A percentile compares a stretch with the other conserved stretches of the same genome.
These are phyloP conservation scores for Fusarium beomiforme DNA, from an alignment of 2,329 filamentous ascomycete species.

Conservation along the genomic window DNA sequence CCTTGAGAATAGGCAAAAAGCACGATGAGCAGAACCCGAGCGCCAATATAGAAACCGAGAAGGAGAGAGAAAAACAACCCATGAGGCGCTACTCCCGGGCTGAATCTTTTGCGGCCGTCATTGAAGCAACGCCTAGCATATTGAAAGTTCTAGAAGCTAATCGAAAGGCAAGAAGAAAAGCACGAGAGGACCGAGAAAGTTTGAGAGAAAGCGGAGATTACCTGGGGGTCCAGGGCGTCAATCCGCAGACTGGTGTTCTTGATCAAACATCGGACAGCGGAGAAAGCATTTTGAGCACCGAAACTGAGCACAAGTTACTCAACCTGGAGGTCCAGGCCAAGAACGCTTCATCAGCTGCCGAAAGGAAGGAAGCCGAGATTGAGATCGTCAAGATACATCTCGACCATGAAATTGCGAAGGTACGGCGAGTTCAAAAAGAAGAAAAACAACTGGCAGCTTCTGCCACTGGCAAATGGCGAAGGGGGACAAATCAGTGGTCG, in stretches of 20 bases:
- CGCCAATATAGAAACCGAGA: not conserved
- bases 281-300: constrained; percentile 47
- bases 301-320: constrained; percentile 47
- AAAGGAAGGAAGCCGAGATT: constrained; percentile 58
- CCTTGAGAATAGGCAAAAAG: constrained; percentile 6
- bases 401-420: constrained; percentile 49
- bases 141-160: constrained; percentile 44
- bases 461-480: constrained; percentile 55
- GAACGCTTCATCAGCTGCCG: constrained; percentile 49
- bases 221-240: constrained; percentile 67
- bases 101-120: not conserved
- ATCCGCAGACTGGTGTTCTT: constrained; percentile 64
- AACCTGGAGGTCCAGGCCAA: constrained; percentile 47
- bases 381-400: constrained; percentile 49
- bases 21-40: not conserved
- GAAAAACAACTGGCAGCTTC: constrained; percentile 48
- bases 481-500: constrained; percentile 60
- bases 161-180: constrained; percentile 46
- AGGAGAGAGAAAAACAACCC: not conserved
- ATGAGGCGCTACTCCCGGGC: not conserved
- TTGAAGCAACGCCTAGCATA: not conserved
- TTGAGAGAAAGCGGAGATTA: constrained; percentile 67
- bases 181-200: constrained; percentile 52
- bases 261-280: constrained; percentile 61
- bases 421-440: constrained; percentile 55